These are phyloP conservation scores for Claviceps pazoutovae DNA, from an alignment of 2,329 filamentous ascomycete species.

Conservation along the genomic window DNA sequence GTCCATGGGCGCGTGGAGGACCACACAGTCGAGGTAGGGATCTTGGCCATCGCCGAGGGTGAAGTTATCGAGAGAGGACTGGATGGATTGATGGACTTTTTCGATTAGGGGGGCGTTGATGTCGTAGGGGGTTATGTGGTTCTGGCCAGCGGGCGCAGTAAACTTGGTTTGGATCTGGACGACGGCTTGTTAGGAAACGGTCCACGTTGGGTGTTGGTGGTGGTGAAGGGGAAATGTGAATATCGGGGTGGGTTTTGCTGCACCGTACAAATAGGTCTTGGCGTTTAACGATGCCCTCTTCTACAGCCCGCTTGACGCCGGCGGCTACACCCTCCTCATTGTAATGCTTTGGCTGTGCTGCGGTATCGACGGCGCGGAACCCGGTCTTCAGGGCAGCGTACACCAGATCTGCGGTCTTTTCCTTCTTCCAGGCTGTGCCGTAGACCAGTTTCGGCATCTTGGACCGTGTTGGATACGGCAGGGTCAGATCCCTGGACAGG, in stretches of 20 bases:
- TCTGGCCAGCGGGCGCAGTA: conserved; percentile 50
- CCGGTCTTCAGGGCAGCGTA: conserved; percentile 52
- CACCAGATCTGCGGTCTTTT: conserved; percentile 51
- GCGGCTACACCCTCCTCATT: conserved; percentile 56
- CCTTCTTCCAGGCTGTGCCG: conserved; percentile 78
- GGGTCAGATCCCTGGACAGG: conserved; percentile 20
- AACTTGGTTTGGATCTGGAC: conserved; percentile 70
- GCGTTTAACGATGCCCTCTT: conserved; percentile 39
- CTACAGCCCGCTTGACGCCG: conserved; percentile 48
- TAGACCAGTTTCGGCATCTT: conserved; percentile 48
- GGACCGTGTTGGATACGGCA: conserved; percentile 16
- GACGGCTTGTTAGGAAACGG: neutral
- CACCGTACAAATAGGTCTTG: conserved; percentile 47
- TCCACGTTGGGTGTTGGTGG: neutral
- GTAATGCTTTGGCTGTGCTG: conserved; percentile 67
- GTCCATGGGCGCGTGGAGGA: conserved; percentile 52
- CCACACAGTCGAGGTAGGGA: conserved; percentile 53
- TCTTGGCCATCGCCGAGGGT: conserved; percentile 22
- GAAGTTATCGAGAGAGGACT: conserved; percentile 52
- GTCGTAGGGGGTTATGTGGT: conserved; percentile 48
- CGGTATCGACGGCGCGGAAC: conserved; percentile 64
- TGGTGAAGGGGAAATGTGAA: neutral
- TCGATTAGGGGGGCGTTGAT: conserved; percentile 40
- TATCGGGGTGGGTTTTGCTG: neutral
- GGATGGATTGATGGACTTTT: conserved; percentile 54